Base-by-base conservation (phyloP, 176 grass and related monocot genomes). In the Leersia perrieri region DNA sequence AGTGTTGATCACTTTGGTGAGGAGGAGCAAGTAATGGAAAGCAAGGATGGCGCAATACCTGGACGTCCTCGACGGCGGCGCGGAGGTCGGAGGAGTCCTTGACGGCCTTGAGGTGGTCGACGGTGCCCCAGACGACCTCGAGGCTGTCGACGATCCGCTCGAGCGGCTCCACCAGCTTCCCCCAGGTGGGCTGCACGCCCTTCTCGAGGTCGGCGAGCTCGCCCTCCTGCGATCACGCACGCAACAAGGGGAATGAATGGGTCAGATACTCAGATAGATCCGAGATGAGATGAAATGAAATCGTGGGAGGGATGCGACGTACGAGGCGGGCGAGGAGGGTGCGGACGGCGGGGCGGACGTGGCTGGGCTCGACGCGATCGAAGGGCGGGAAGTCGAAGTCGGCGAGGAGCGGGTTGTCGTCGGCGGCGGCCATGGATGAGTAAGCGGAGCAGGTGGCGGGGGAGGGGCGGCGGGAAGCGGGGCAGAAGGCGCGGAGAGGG, bases 31-130 rank as follows among this genome's bases (percentile, higher is more conserved):
- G 18, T n/a, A 0, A 6, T 1, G 4, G 14, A 15, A 11, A 42
- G 2, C 9, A 11, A 11, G 12, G 41, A 44, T 3, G 7, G 47
- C 47, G 40, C 11, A 1, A 9, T 9, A 89, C 95, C 95, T 97
- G 95, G 1, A 98, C 90, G 88, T 98, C 95, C 79, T 98, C 95
- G 0, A 94, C 86, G 34, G 95, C 95, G 31, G 95, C 77, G 38
- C 95, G 95, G 15, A 98, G 92, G 38, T 94, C 90, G 3, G 73
- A 33, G 1, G 92, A 94, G 66, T 98, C 95, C 81, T 98, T 98
- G 33, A 98, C 95, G 74, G 90, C 57, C 85, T 98, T 94, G 85
- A 98, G 88, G 88, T 98, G 95, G 78, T 90, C 86, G 34, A 98
- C 86, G 51, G 92, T 75, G 51, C 90, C 90, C 95, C 95, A 98